These are phyloP conservation scores for Glebionis coronaria DNA, from an alignment of 129 eudicot genomes.

Conservation along the genomic window DNA sequence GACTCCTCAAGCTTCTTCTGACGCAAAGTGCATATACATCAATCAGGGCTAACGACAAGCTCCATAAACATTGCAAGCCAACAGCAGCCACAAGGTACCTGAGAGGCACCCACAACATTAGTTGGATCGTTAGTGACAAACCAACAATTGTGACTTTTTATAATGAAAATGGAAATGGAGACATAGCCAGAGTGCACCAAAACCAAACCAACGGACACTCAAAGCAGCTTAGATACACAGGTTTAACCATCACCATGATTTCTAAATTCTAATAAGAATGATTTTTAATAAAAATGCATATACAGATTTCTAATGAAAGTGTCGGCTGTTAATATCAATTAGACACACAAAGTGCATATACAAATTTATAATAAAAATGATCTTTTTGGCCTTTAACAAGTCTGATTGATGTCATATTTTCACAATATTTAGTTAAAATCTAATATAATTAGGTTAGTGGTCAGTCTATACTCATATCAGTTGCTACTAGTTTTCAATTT, in stretches of 20 bases:
- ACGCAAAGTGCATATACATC: constrained; percentile 69
- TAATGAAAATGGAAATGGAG: background rate
- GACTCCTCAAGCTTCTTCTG: constrained; percentile 62
- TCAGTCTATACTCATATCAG: background rate
- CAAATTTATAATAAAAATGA: too few species aligned
- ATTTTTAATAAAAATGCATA: too few species aligned
- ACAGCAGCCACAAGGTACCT: constrained; percentile 93
- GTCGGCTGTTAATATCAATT: too few species aligned
- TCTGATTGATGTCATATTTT: background rate
- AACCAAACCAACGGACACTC: too few species aligned
- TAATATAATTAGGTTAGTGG: too few species aligned
- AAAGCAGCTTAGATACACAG: too few species aligned
- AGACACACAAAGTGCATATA: too few species aligned
- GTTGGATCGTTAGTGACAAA: background rate
- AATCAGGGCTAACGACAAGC: constrained; percentile 58
- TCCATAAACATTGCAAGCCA: constrained; percentile 85
- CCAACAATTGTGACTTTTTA: background rate
- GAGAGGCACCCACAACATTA: background rate
- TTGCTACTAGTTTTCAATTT: too few species aligned
- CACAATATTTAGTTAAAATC: too few species aligned
- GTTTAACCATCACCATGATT: too few species aligned
- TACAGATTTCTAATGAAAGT: too few species aligned
- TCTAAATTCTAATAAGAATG: too few species aligned
- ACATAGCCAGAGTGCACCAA: background rate
- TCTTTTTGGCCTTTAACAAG: background rate